Conservation (phyloP, 1,284 basidiomycete species). For the Apiotrichum laibachii region DNA sequence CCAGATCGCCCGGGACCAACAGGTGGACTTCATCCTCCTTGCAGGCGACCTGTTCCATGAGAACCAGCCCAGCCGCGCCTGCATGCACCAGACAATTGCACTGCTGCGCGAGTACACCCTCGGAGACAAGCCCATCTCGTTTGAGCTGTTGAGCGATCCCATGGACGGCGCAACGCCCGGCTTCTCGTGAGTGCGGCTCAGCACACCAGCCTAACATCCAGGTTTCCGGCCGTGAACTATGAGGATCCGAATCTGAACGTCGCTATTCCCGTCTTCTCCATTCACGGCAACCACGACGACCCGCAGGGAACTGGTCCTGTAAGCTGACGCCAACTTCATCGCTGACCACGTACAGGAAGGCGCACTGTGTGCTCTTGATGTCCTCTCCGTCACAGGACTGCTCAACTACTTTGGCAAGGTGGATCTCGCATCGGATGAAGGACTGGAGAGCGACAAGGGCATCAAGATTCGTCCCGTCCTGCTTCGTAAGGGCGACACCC, state of each 20-base stretch:
- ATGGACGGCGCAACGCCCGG: conserved; percentile 79
- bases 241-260: conserved; percentile 96
- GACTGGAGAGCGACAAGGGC: conserved; percentile 55
- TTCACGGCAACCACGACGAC: conserved; percentile 99
- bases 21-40: conserved; percentile 90
- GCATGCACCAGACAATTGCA: conserved; percentile 82
- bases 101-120: conserved; percentile 87
- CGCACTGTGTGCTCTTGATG: conserved; percentile 89
- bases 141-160: conserved; percentile 90
- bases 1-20: conserved; percentile 79
- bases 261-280: conserved; percentile 93
- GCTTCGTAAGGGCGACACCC: conserved; percentile 80
- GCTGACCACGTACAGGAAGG: conserved; percentile 64
- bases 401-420: conserved; percentile 96
- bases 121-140: conserved; percentile 76
- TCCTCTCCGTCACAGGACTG: conserved; percentile 88
- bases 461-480: conserved; percentile 88
- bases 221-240: conserved; percentile 95
- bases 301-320: conserved; percentile 93
- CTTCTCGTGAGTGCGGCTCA: conserved; percentile 64
- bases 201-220: conserved; percentile 43
- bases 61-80: conserved; percentile 87
- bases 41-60: conserved; percentile 98
- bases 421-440: conserved; percentile 59
- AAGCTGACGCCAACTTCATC: conserved; percentile 38